These are phyloP conservation scores for Aspergillus transmontanensis DNA, from an alignment of 2,329 filamentous ascomycete species.

Conservation along the genomic window DNA sequence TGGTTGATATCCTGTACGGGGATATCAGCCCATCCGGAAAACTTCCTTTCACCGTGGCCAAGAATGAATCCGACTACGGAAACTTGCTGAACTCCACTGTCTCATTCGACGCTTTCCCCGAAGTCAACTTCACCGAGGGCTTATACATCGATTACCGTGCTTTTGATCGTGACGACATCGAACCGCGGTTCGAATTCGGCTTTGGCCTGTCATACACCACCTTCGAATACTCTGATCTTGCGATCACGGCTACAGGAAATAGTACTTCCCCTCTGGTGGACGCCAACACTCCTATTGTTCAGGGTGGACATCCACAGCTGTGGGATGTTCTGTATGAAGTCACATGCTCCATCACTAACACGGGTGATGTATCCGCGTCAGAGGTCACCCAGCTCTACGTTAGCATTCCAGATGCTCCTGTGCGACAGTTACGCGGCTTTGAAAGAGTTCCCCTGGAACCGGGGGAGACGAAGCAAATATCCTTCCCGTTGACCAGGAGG, in stretches of 20 bases:
- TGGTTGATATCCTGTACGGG: conserved; percentile 60
- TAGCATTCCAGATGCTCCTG: conserved; percentile 38
- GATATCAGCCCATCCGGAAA: conserved; percentile 29
- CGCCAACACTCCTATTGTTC: conserved; percentile 26
- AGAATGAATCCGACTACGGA: conserved; percentile 58
- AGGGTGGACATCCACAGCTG: conserved; percentile 7
- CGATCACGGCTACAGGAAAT: conserved; percentile 25
- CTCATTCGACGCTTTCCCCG: neutral
- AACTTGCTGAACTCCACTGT: conserved; percentile 5
- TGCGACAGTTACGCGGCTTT: conserved; percentile 53
- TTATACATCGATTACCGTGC: conserved; percentile 1
- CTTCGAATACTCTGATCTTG: conserved; percentile 52
- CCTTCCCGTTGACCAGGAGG: conserved; percentile 48
- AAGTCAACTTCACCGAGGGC: conserved; percentile 10
- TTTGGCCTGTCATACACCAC: conserved; percentile 50
- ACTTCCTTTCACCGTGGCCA: conserved; percentile 60
- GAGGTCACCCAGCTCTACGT: conserved; percentile 62
- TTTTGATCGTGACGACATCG: neutral
- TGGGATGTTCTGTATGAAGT: conserved; percentile 36
- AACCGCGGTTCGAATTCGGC: conserved; percentile 8
- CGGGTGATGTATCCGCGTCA: conserved; percentile 49
- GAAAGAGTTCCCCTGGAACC: conserved; percentile 50
- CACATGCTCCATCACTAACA: conserved; percentile 53
- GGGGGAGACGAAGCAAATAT: conserved; percentile 42
- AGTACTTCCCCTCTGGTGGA: conserved; percentile 48